Conservation (phyloP, 371 early-diverging fungal genomes). For the Lichtheimia hyalospora region DNA sequence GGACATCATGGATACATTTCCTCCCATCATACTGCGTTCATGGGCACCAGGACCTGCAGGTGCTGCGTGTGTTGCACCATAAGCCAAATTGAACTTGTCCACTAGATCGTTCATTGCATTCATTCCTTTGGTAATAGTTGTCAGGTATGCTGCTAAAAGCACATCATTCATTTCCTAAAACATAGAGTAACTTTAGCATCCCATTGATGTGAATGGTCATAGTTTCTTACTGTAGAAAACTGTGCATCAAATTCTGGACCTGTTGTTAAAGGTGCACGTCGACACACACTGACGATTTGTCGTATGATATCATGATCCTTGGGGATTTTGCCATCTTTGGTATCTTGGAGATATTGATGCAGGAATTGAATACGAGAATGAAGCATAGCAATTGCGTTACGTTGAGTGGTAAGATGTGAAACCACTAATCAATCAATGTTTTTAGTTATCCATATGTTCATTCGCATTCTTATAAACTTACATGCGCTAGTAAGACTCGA, state of each 20-base stretch:
- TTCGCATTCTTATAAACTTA: conserved; percentile 27
- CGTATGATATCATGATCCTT: conserved; percentile 77
- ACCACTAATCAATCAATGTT: conserved; percentile 48
- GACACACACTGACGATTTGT: conserved; percentile 73
- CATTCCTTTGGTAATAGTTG: conserved; percentile 78
- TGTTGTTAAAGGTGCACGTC: conserved; percentile 72
- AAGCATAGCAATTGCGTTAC: conserved; percentile 85
- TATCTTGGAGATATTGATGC: conserved; percentile 71
- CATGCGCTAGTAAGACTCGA: conserved; percentile 56
- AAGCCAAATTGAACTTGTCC: conserved; percentile 48
- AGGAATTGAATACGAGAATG: conserved; percentile 69
- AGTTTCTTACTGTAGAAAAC: conserved; percentile 59
- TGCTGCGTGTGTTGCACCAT: conserved; percentile 21
- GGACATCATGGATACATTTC: conserved; percentile 5
- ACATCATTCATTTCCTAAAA: conserved; percentile 81
- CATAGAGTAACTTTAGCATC: neutral
- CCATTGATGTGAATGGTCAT: neutral
- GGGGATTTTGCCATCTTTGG: conserved; percentile 61
- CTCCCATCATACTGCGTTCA: neutral
- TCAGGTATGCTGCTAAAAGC: conserved; percentile 72
- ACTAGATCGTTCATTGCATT: conserved; percentile 66
- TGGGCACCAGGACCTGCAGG: conserved; percentile 4
- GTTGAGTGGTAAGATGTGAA: conserved; percentile 72
- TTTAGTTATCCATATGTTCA: neutral
- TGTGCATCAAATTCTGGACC: conserved; percentile 69